A percentile compares a stretch with the other conserved stretches of the same genome.
Evolutionary conservation across 1,139 yeast genomes (phyloP).

Genomic region (Saccharomycopsis hybrid): DNA sequence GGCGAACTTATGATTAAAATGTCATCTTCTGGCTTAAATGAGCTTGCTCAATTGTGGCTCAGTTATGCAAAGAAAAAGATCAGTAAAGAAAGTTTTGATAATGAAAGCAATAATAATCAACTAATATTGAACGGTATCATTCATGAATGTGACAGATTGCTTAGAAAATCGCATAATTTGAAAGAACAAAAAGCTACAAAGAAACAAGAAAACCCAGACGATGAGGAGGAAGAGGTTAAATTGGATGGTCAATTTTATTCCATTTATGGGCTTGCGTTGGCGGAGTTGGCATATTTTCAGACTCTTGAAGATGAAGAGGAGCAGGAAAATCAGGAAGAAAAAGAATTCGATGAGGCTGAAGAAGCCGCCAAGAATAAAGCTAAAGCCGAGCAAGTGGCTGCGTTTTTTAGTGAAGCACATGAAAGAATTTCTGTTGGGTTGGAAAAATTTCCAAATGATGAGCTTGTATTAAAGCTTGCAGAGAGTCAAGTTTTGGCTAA

Average conservation of each 20-base stretch:
- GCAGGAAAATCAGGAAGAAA: constrained; percentile 14
- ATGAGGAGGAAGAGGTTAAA: constrained; percentile 28
- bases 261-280: constrained; percentile 66
- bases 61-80: constrained; percentile 42
- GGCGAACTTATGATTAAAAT: constrained; percentile 28
- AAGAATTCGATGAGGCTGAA: constrained; percentile 24
- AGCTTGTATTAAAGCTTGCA: constrained; percentile 43
- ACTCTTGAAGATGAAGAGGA: constrained; percentile 28
- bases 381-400: constrained; percentile 37
- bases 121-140: constrained; percentile 74
- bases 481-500: constrained; percentile 50
- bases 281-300: constrained; percentile 56
- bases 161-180: constrained; percentile 37
- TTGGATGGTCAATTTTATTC: constrained; percentile 62
- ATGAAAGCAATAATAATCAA: constrained; percentile 33
- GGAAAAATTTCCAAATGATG: constrained; percentile 35
- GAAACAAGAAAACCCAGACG: constrained; percentile 26
- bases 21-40: constrained; percentile 60
- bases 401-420: constrained; percentile 60
- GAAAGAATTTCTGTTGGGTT: constrained; percentile 66
- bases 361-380: constrained; percentile 26
- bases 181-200: neutral
- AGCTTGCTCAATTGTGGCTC: constrained; percentile 70
- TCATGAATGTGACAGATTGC: constrained; percentile 82
- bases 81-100: neutral